These are phyloP conservation scores for Backusella tuberculispora DNA, from an alignment of 192 early-diverging fungal genomes.

Conservation along the genomic window DNA sequence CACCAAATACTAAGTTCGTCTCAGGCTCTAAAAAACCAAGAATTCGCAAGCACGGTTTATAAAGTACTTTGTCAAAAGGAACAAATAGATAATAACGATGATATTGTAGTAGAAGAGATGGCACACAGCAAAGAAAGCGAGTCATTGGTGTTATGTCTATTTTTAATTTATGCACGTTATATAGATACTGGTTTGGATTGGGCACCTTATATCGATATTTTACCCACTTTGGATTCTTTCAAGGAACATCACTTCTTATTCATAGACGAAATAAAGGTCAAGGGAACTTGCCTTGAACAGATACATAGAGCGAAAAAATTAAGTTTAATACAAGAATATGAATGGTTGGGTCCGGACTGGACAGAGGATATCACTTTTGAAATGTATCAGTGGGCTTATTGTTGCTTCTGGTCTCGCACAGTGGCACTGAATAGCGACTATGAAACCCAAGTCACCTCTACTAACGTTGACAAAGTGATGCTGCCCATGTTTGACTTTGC, in stretches of 20 bases:
- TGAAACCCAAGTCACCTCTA: conserved; percentile 8
- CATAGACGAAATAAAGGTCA: conserved; percentile 30
- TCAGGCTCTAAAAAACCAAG: not conserved
- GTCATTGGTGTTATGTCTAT: conserved; percentile 43
- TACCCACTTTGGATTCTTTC: conserved; percentile 53
- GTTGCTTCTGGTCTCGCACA: conserved; percentile 71
- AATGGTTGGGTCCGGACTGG: conserved; percentile 26
- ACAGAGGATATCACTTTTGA: conserved; percentile 46
- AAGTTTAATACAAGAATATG: conserved; percentile 53
- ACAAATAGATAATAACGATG: not conserved
- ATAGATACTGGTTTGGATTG: conserved; percentile 34
- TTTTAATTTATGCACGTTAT: conserved; percentile 46
- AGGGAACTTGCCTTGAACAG: conserved; percentile 55
- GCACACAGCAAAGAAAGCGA: conserved; percentile 27
- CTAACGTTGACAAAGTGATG: conserved; percentile 53
- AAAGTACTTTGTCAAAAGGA: not conserved
- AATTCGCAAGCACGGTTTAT: not conserved
- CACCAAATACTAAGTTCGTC: not conserved
- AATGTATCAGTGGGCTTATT: conserved; percentile 67
- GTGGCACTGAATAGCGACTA: conserved; percentile 54
- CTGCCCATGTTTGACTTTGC: conserved; percentile 76
- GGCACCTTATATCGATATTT: conserved; percentile 57
- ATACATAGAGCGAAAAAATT: conserved; percentile 55
- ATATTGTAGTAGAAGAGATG: not conserved
- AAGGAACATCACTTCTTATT: conserved; percentile 48